Percentiles rank a stretch among this genome's conserved stretches.
Evolutionary conservation across 1,139 yeast species (phyloP).

Genomic region (Pichiaceae sp.): DNA sequence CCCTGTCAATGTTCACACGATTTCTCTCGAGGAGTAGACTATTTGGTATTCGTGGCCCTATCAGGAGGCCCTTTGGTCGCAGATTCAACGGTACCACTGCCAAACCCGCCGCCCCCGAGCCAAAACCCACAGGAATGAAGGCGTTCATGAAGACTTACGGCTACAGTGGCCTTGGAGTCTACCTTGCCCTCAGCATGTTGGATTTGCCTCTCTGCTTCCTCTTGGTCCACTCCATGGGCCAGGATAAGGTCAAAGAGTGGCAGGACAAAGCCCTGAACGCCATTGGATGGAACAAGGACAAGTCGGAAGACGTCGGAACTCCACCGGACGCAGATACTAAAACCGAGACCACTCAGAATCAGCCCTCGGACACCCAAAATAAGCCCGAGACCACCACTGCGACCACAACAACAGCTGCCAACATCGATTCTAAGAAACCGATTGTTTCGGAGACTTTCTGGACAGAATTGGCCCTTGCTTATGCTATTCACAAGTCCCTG

Average conservation of each 20-base stretch:
- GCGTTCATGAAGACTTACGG: conserved; percentile 82
- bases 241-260: conserved; percentile 61
- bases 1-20: too few species aligned
- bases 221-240: conserved; percentile 79
- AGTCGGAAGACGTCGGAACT: conserved; percentile 10
- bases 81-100: background rate
- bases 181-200: conserved; percentile 56
- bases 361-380: background rate
- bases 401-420: conserved; percentile 2
- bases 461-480: conserved; percentile 83
- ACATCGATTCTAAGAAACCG: conserved; percentile 5
- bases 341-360: background rate
- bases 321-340: conserved; percentile 8
- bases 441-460: conserved; percentile 30
- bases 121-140: conserved; percentile 46
- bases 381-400: background rate
- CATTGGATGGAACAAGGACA: conserved; percentile 41
- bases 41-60: too few species aligned
- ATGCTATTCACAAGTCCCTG: conserved; percentile 85
- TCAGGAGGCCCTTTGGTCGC: too few species aligned
- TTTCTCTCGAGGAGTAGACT: too few species aligned
- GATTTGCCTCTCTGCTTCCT: conserved; percentile 82
- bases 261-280: conserved; percentile 53
- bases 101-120: conserved; percentile 7
- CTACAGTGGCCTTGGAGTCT: conserved; percentile 82